Percentiles rank a stretch among this genome's conserved stretches.
Conservation (phyloP, 306 rosid genomes). For the Vigna unguiculata region DNA sequence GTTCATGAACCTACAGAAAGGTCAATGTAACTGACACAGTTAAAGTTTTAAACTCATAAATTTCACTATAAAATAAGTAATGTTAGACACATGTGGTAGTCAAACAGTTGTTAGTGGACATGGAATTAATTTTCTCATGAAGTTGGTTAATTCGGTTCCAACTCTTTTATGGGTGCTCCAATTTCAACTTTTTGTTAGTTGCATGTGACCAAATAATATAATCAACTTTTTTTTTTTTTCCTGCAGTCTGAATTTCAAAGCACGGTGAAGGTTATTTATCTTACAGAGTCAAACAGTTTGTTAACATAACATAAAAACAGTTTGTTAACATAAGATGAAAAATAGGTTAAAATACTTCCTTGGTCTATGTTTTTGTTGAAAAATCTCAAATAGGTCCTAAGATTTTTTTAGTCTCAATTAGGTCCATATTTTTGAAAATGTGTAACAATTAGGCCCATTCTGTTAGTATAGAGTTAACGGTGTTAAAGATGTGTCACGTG, state of each 20-base stretch:
- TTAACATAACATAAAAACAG: no score
- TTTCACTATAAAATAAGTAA: not conserved
- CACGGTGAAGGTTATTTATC: not conserved
- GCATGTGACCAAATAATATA: conserved; percentile 30
- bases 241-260: not conserved
- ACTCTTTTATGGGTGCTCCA: not conserved
- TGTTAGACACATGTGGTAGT: not conserved
- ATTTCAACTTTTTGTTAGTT: not conserved
- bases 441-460: no score
- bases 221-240: not conserved
- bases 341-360: no score
- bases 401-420: no score
- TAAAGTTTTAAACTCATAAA: not conserved
- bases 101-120: conserved; percentile 19
- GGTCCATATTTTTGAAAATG: no score
- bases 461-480: no score
- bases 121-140: not conserved
- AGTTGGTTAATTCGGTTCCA: conserved; percentile 30
- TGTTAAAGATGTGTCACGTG: no score
- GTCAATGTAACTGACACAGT: not conserved
- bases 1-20: no score
- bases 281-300: not conserved
- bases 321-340: no score
- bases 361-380: no score
- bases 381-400: no score